phyloP scores from a whole-genome alignment of 2,329 filamentous ascomycete genomes.

The Lanzia echinophila region DNA sequence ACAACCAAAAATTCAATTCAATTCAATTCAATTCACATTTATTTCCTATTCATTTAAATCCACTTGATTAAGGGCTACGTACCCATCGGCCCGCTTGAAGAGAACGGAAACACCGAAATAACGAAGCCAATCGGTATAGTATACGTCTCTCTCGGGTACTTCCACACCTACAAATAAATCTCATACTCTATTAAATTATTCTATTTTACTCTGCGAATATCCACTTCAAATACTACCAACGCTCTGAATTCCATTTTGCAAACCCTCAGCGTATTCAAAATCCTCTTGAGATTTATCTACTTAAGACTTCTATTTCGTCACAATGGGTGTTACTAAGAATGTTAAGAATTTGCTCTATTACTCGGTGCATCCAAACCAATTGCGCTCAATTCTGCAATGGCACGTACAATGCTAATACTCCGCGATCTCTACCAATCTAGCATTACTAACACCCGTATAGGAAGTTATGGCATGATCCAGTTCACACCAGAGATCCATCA shows the following conservation, averaged over 20 bases:
- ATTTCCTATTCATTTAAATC: too few species aligned
- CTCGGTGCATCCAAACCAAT: slow-evolving; percentile 65
- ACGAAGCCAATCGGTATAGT: too few species aligned
- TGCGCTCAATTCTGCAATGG: slow-evolving; percentile 87
- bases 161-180: too few species aligned
- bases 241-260: neutral
- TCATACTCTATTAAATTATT: too few species aligned
- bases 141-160: too few species aligned
- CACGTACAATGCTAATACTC: slow-evolving; percentile 36
- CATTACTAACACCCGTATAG: slow-evolving; percentile 39
- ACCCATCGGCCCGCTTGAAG: too few species aligned
- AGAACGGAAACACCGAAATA: too few species aligned
- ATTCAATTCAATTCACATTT: neutral
- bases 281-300: neutral
- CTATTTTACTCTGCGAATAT: too few species aligned
- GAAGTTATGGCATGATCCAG: slow-evolving; percentile 95
- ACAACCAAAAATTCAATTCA: too few species aligned
- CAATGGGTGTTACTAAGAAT: slow-evolving; percentile 48
- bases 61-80: too few species aligned
- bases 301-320: slow-evolving; percentile 22
- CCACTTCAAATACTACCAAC: too few species aligned
- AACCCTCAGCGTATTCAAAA: neutral
- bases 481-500: slow-evolving; percentile 71
- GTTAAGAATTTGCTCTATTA: slow-evolving; percentile 58
- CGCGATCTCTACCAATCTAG: neutral